Conservation (phyloP, 139 green algal genomes). For the Micractinium conductrix region DNA sequence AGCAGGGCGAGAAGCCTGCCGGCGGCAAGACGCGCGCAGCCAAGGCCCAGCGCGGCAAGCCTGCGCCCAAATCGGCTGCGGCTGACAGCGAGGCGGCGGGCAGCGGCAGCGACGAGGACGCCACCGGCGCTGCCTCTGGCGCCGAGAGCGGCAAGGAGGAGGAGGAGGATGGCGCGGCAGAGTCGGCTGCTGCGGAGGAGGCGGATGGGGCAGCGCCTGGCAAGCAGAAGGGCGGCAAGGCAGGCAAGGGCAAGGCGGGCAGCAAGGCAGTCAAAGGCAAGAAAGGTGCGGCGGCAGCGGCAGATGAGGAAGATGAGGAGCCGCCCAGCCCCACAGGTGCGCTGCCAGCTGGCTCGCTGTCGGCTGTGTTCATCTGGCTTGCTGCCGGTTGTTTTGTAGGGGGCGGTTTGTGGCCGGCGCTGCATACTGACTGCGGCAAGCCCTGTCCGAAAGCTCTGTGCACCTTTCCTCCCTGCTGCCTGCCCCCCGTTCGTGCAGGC, state of each 20-base stretch:
- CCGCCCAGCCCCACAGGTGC: not conserved
- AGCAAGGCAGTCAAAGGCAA: not conserved
- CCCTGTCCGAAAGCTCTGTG: too few species aligned
- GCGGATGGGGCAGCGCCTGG: not conserved
- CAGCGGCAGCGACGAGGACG: too few species aligned
- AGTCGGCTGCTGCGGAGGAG: not conserved
- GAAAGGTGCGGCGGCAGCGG: not conserved
- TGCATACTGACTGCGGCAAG: too few species aligned
- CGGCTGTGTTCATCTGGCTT: too few species aligned
- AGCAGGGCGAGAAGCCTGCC: too few species aligned
- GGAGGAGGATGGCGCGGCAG: not conserved
- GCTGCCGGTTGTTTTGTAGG: too few species aligned
- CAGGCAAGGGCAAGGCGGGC: too few species aligned
- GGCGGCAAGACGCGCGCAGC: too few species aligned
- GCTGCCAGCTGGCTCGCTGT: not conserved
- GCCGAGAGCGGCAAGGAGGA: not conserved
- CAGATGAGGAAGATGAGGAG: not conserved
- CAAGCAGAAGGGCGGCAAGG: not conserved
- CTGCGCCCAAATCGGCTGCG: too few species aligned
- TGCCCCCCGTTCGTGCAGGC: not conserved
- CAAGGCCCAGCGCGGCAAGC: not conserved
- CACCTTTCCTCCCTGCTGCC: not conserved
- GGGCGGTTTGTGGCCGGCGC: too few species aligned
- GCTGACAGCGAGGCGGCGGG: too few species aligned
- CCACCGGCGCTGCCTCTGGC: too few species aligned